phyloP scores from a whole-genome alignment of 2,329 filamentous ascomycete genomes.

The Fusarium lyarnte region DNA sequence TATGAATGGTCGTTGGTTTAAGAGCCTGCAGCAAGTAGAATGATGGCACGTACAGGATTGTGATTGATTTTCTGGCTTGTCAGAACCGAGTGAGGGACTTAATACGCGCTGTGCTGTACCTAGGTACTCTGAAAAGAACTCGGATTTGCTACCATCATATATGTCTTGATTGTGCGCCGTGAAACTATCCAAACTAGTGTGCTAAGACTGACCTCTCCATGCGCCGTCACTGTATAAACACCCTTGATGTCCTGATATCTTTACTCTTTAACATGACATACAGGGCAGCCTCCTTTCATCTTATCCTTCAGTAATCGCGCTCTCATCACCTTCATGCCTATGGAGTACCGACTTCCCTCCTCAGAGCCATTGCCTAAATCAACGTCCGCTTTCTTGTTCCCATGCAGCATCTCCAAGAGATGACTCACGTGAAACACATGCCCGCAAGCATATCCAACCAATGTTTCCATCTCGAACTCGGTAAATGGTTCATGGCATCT shows the following conservation, averaged over 20 bases:
- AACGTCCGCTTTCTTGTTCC: slow-evolving; percentile 57
- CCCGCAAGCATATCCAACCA: slow-evolving; percentile 83
- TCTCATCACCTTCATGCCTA: slow-evolving; percentile 88
- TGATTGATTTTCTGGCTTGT: slow-evolving; percentile 31
- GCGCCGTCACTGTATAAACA: slow-evolving; percentile 20
- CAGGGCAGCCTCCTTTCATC: slow-evolving; percentile 71
- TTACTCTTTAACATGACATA: slow-evolving; percentile 55
- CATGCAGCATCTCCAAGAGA: slow-evolving; percentile 65
- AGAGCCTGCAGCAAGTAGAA: slow-evolving; percentile 23
- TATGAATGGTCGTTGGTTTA: slow-evolving; percentile 23
- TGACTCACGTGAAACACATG: slow-evolving; percentile 84
- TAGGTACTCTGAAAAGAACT: slow-evolving; percentile 40
- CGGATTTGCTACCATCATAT: slow-evolving; percentile 13
- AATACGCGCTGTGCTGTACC: slow-evolving; percentile 40
- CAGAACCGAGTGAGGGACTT: slow-evolving; percentile 32
- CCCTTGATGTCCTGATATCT: slow-evolving; percentile 16
- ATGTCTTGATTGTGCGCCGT: slow-evolving; percentile 6
- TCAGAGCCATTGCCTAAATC: slow-evolving; percentile 57
- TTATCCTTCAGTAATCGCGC: slow-evolving; percentile 80
- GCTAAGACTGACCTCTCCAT: slow-evolving; percentile 17
- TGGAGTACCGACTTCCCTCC: slow-evolving; percentile 65
- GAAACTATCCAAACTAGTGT: slow-evolving; percentile 4
- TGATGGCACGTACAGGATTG: slow-evolving; percentile 34
- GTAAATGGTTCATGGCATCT: slow-evolving; percentile 65
- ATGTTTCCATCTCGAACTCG: slow-evolving; percentile 73